phyloP scores from a whole-genome alignment of 78 protist genomes.

The Emiliania huxleyi region DNA sequence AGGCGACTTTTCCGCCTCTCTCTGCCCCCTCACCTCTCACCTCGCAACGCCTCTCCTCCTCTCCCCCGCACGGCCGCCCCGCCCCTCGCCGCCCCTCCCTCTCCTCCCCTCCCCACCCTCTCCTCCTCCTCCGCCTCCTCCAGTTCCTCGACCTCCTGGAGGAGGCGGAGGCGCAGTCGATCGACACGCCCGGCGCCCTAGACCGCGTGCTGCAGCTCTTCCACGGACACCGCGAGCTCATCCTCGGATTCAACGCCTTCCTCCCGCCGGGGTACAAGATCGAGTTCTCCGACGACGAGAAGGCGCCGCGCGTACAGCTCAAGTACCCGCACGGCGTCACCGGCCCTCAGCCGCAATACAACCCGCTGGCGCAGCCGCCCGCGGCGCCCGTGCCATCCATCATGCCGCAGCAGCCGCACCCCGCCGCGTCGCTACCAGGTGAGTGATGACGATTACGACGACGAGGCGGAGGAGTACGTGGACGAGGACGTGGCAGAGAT shows the following conservation, averaged over 20 bases:
- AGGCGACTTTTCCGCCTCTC: no score
- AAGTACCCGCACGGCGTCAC: slow-evolving; percentile 5
- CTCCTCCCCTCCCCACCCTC: slow-evolving; percentile 40
- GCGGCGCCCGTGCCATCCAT: no score
- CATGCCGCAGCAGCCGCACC: no score
- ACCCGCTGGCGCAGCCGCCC: no score
- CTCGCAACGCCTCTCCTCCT: no score
- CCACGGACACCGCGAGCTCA: slow-evolving; percentile 76
- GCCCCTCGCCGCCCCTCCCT: neutral
- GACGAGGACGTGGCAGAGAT: no score
- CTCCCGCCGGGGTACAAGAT: slow-evolving; percentile 88
- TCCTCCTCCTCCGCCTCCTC: slow-evolving; percentile 72
- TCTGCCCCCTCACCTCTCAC: no score
- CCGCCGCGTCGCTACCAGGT: no score
- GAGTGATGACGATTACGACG: no score
- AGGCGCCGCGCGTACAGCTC: slow-evolving; percentile 11
- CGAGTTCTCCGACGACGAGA: slow-evolving; percentile 53
- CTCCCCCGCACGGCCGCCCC: neutral
- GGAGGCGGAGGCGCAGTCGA: slow-evolving; percentile 86
- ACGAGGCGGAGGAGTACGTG: no score
- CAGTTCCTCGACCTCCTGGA: slow-evolving; percentile 90
- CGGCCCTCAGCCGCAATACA: slow-evolving; percentile 10
- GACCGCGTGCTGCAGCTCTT: slow-evolving; percentile 79
- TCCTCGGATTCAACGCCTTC: slow-evolving; percentile 90
- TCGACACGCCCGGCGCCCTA: slow-evolving; percentile 90